Base-by-base conservation (phyloP, 257 asterid species). In the Ligustrum vulgare region DNA sequence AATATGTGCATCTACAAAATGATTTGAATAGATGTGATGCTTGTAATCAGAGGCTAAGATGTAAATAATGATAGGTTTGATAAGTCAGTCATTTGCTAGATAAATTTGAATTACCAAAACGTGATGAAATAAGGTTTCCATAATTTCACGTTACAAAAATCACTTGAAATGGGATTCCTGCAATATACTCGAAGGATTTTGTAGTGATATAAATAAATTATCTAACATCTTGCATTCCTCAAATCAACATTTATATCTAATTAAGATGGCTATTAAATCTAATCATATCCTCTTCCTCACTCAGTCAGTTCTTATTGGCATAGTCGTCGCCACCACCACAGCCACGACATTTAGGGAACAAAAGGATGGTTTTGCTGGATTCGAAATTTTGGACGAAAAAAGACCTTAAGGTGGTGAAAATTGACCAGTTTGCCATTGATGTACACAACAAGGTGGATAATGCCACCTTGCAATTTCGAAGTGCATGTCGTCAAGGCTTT, bases 361-460 rank as follows among this genome's bases (percentile, higher is more conserved):
- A 1, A 15, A 45, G 6, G 7, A 4, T 45, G n/a, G 54, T 45
- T 13, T 45, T 45, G 54, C 7, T 15, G 0, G 54, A 45, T 45
- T 13, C 5, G n/a, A 13, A 43, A 45, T 45, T 12, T 0, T 45
- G n/a, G 54, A 45, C 18, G n/a, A 13, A 45, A 70, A 70, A 72
- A 8, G 79, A 76, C 67, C 77, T 77, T 11, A 37, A 73, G 47
- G 60, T 73, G 2, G 74, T 75, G 16, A 54, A 5, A 15, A 23
- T 74, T 3, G 85, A 69, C 2, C 70, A 37, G 0, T 74, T 81
- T 5, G 85, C 82, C 0, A 68, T 81, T 1, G 82, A 70, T 8
- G 69, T 70, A 66, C 67, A 77, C 80, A 81, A 77, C 60, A 74
- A 70, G n/a, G 0, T 36, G 5, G 66, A 25, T 7, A 12, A 33